phyloP scores from a whole-genome alignment of 805 yeast genomes.

The Saccharomycopsis lassenensis region DNA sequence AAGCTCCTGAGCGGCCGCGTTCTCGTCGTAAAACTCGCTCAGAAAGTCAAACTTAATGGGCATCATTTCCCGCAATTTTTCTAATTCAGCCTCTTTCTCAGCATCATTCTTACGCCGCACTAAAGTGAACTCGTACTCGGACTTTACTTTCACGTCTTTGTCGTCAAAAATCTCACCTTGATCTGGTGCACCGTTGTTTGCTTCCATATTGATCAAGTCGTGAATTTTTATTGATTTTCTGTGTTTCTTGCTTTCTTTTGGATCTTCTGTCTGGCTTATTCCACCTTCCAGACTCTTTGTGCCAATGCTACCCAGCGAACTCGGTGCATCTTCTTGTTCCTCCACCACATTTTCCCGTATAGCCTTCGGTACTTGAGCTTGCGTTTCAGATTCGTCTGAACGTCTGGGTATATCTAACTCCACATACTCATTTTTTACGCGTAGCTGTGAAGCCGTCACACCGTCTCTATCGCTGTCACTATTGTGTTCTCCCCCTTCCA shows the following conservation, averaged over 20 bases:
- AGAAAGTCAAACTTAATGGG: neutral
- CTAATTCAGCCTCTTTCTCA: neutral
- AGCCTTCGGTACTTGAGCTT: too few species aligned
- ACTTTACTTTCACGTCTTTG: neutral
- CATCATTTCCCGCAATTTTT: neutral
- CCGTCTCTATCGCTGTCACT: too few species aligned
- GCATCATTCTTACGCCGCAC: neutral
- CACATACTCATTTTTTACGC: too few species aligned
- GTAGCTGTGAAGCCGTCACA: too few species aligned
- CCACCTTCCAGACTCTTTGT: too few species aligned
- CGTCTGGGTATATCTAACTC: neutral
- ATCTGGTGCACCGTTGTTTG: neutral
- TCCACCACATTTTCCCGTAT: neutral
- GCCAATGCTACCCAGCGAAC: too few species aligned
- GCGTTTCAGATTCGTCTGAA: neutral
- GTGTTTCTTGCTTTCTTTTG: neutral
- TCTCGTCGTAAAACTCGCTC: too few species aligned
- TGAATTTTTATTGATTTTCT: constrained; percentile 1
- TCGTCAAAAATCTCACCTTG: constrained; percentile 1
- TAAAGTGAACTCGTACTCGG: neutral
- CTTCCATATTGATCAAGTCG: neutral
- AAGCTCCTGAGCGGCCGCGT: neutral
- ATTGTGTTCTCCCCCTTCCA: too few species aligned
- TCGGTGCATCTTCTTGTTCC: neutral
- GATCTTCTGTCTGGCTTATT: too few species aligned